phyloP scores from a whole-genome alignment of 495 filamentous ascomycete genomes.

The Xylaria scruposa region DNA sequence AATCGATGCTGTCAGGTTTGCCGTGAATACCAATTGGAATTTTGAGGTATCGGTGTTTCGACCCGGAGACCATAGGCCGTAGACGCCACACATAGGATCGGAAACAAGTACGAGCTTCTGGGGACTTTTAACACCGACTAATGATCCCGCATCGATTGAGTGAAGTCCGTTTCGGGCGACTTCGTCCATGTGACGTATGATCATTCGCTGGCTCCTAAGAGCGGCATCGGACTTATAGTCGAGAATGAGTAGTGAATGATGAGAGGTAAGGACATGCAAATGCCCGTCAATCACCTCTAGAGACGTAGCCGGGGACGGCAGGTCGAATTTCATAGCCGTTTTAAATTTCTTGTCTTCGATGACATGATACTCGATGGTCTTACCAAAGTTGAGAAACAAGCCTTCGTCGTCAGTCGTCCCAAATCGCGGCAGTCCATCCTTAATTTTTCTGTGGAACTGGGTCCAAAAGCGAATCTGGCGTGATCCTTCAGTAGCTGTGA shows the following conservation, averaged over 20 bases:
- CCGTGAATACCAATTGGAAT: slow-evolving; percentile 57
- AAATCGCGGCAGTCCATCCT: slow-evolving; percentile 48
- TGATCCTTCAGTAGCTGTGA: slow-evolving; percentile 15
- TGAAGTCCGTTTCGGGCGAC: slow-evolving; percentile 45
- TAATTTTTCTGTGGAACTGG: slow-evolving; percentile 48
- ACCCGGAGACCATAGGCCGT: slow-evolving; percentile 58
- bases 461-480: slow-evolving; percentile 52
- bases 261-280: slow-evolving; percentile 50
- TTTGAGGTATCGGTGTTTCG: slow-evolving; percentile 42
- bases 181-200: slow-evolving; percentile 46
- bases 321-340: slow-evolving; percentile 40
- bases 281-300: slow-evolving; percentile 48
- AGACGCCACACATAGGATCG: slow-evolving; percentile 54
- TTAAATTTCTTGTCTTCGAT: slow-evolving; percentile 57
- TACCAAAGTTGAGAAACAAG: slow-evolving; percentile 54
- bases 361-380: slow-evolving; percentile 51
- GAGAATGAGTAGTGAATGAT: slow-evolving; percentile 55
- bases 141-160: slow-evolving; percentile 45
- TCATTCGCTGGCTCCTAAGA: slow-evolving; percentile 34
- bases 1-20: slow-evolving; percentile 56
- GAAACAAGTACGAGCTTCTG: slow-evolving; percentile 51
- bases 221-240: slow-evolving; percentile 39
- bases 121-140: slow-evolving; percentile 22
- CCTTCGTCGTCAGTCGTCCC: slow-evolving; percentile 50
- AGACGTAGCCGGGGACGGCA: slow-evolving; percentile 53